phyloP scores from a whole-genome alignment of 495 filamentous ascomycete genomes.

The Penicillium pancosmium region DNA sequence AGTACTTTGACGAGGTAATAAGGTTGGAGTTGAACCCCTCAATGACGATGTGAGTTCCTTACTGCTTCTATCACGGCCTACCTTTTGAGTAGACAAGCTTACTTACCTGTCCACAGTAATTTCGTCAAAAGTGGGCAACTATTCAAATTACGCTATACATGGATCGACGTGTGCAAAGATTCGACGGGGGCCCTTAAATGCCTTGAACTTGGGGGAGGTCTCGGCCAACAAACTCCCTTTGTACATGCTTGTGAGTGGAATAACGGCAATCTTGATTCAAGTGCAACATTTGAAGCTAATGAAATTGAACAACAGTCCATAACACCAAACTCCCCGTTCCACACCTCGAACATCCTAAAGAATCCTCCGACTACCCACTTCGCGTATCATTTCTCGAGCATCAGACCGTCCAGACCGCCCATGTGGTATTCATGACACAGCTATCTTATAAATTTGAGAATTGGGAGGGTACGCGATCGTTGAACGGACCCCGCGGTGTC shows the following conservation, averaged over 20 bases:
- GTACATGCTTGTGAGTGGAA: slow-evolving; percentile 44
- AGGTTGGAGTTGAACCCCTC: slow-evolving; percentile 39
- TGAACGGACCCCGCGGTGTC: background rate
- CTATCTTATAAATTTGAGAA: slow-evolving; percentile 49
- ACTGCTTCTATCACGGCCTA: background rate
- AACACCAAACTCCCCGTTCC: slow-evolving; percentile 47
- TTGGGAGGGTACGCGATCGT: slow-evolving; percentile 40
- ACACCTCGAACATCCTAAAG: slow-evolving; percentile 49
- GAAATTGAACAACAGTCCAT: slow-evolving; percentile 32
- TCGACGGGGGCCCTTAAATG: slow-evolving; percentile 40
- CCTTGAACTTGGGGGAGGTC: slow-evolving; percentile 43
- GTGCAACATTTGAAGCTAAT: background rate
- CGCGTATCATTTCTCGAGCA: slow-evolving; percentile 50
- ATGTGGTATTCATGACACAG: slow-evolving; percentile 46
- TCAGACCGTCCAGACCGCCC: slow-evolving; percentile 46
- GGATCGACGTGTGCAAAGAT: slow-evolving; percentile 48
- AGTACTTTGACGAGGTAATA: slow-evolving; percentile 41
- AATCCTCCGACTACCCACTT: slow-evolving; percentile 36
- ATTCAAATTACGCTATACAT: slow-evolving; percentile 48
- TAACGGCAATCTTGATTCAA: background rate
- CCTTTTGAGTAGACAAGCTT: background rate
- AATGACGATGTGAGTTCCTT: slow-evolving; percentile 42
- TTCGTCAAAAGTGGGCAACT: slow-evolving; percentile 43
- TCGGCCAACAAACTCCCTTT: slow-evolving; percentile 45
- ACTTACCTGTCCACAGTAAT: slow-evolving; percentile 27